phyloP scores from a whole-genome alignment of 208 protist species.

The Trypanosoma theileri region DNA sequence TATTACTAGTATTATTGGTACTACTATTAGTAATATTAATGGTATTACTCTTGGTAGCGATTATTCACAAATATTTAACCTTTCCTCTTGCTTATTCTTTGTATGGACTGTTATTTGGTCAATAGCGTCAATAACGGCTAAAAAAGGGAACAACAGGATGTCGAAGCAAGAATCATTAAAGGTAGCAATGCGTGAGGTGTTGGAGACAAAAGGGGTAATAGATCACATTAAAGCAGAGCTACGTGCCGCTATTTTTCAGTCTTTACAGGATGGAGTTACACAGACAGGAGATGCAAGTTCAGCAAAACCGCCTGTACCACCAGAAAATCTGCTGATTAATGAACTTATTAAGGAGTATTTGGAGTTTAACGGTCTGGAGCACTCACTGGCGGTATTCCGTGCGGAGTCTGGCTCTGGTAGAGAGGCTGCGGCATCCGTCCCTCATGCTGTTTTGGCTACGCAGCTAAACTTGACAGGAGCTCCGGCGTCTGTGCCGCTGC shows the following conservation, averaged over 20 bases:
- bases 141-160: constrained; percentile 22
- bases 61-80: constrained; percentile 3
- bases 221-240: constrained; percentile 87
- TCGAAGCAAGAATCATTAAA: constrained; percentile 77
- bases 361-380: constrained; percentile 88
- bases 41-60: neutral
- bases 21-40: neutral
- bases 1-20: neutral
- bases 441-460: constrained; percentile 62
- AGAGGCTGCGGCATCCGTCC: constrained; percentile 33
- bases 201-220: constrained; percentile 85
- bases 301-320: constrained; percentile 52
- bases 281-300: constrained; percentile 12
- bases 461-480: constrained; percentile 78
- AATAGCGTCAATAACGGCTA: neutral
- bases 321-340: constrained; percentile 93
- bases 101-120: neutral
- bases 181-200: constrained; percentile 79
- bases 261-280: constrained; percentile 53
- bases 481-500: constrained; percentile 61
- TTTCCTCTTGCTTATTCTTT: constrained; percentile 6
- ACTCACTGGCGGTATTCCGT: constrained; percentile 87
- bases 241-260: constrained; percentile 86
- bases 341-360: constrained; percentile 95
- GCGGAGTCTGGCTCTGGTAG: constrained; percentile 61